Base-by-base conservation (phyloP, 176 grass and related monocot species). In the Eleusine indica region DNA sequence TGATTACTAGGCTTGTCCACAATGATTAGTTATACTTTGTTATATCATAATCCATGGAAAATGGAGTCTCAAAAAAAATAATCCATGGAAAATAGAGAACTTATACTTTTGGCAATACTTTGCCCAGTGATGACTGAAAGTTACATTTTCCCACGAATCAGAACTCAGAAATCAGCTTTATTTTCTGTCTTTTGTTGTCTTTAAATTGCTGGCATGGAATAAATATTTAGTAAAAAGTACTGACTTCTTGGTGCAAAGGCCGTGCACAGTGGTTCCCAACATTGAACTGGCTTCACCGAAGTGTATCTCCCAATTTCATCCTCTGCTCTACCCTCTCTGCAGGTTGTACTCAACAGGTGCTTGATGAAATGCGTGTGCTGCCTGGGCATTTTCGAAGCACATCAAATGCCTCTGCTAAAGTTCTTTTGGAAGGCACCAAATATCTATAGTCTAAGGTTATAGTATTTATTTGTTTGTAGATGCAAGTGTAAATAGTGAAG, bases 241-340 rank as follows among this genome's bases (percentile, higher is more conserved):
- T 28, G 60, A 62, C 60, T 74, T 37, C 75, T 58, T 90, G 56
- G 53, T 81, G 43, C 86, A 69, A 43, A 90, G 54, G 80, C 83
- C 18, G 21, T 75, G 62, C 73, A 73, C 46, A 43, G 63, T 81
- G 62, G 63, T 74, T 79, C 40, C 25, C 25, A 25, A 25, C 25
- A 25, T 25, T 25, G 25, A 25, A 25, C 25, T 25, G 25, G 25
- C 25, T 25, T 25, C 25, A 25, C 25, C 25, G 25, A 25, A 25
- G 25, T 25, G 25, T 25, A 25, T 25, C 25, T 25, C 25, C 25
- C 25, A 25, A 25, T 25, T 25, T 25, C 25, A 25, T 25, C 25
- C 25, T 25, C 25, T 25, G 25, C 25, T 25, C 25, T 25, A 25
- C 25, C 25, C 25, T 25, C 25, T 25, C 25, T 25, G 25, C 25